Evolutionary conservation across 768 basidiomycete genomes (phyloP).

Genomic region (Mycena crocata): DNA sequence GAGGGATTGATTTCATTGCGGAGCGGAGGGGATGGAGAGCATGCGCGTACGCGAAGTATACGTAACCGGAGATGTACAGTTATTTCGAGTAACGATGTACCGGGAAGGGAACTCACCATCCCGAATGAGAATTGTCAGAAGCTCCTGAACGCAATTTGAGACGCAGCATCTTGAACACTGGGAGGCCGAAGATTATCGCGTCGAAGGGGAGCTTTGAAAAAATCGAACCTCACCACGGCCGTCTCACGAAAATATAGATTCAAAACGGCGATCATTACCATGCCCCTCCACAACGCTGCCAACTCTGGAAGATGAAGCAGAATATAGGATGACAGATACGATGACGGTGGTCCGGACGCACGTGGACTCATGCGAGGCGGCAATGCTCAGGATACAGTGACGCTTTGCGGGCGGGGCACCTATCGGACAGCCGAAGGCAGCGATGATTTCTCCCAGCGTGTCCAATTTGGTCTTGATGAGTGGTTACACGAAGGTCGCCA

Average conservation of each 20-base stretch:
- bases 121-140: constrained; percentile 50
- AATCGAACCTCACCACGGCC: neutral
- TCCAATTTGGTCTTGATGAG: neutral
- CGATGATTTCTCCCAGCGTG: constrained; percentile 3
- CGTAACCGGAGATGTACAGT: constrained; percentile 42
- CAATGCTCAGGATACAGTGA: neutral
- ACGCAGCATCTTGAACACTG: constrained; percentile 51
- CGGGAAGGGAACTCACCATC: constrained; percentile 47
- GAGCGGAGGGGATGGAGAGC: neutral
- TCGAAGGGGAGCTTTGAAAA: constrained; percentile 50
- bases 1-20: neutral
- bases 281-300: constrained; percentile 51
- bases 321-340: neutral
- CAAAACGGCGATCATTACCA: constrained; percentile 29
- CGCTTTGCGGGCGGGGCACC: constrained; percentile 22
- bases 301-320: constrained; percentile 39
- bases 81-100: neutral
- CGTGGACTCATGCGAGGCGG: constrained; percentile 35
- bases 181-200: constrained; percentile 52
- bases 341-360: constrained; percentile 24
- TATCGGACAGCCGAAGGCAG: constrained; percentile 24
- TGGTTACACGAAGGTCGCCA: neutral
- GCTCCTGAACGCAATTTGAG: constrained; percentile 34
- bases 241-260: no score
- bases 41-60: constrained; percentile 51